Conservation (phyloP, 768 basidiomycete genomes). For the Trametes cinnabarina region DNA sequence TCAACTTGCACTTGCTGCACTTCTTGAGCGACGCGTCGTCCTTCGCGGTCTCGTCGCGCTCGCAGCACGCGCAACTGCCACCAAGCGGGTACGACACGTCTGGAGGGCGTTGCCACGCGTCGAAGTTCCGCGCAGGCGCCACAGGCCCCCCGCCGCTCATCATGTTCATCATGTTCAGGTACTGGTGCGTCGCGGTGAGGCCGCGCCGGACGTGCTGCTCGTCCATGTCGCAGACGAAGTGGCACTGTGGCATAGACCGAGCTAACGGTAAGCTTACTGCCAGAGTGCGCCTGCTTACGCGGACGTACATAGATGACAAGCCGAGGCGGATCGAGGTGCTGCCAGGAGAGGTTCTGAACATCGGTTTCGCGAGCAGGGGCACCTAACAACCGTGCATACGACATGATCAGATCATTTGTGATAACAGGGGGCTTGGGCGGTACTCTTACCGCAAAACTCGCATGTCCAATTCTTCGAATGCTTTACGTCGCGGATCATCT, state of each 20-base stretch:
- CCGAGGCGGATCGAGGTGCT: conserved; percentile 13
- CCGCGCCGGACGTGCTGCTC: conserved; percentile 1
- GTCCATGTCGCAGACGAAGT: conserved; percentile 16
- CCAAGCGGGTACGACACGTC: conserved; percentile 5
- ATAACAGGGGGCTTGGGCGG: no score
- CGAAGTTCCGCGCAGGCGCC: not conserved
- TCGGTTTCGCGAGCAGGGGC: conserved; percentile 3
- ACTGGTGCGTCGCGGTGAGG: not conserved
- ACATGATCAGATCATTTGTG: no score
- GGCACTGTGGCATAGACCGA: not conserved
- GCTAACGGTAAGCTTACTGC: not conserved
- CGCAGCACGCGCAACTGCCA: conserved; percentile 11
- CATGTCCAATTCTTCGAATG: conserved; percentile 13
- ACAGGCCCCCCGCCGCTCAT: not conserved
- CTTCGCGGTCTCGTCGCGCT: conserved; percentile 8
- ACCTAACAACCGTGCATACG: no score
- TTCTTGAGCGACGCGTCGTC: not conserved
- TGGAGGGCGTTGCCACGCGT: not conserved
- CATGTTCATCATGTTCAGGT: not conserved
- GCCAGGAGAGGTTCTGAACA: conserved; percentile 7
- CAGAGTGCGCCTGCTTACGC: not conserved
- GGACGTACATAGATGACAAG: conserved; percentile 1
- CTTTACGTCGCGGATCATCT: conserved; percentile 6
- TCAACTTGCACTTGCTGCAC: conserved; percentile 13
- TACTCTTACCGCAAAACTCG: conserved; percentile 17